A percentile compares a stretch with the other conserved stretches of the same genome.
phyloP scores from a whole-genome alignment of 108 stramenopile genomes.

The Parietichytrium sp. region DNA sequence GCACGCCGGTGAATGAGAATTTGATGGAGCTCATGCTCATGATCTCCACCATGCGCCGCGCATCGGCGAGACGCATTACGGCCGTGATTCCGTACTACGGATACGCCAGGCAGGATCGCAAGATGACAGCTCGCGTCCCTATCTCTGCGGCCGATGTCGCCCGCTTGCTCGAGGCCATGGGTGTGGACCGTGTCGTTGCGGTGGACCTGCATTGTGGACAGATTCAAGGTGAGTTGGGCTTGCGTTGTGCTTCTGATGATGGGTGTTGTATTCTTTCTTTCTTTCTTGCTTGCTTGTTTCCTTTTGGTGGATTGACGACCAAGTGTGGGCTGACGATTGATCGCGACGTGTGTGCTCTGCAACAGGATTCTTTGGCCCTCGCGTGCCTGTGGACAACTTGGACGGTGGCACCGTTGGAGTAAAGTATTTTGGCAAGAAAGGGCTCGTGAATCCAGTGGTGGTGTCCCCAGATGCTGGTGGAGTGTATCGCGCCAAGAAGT shows the following conservation, averaged over 20 bases:
- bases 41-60: slow-evolving; percentile 90
- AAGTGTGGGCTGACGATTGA: no score
- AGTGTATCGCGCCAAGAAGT: slow-evolving; percentile 98
- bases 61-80: slow-evolving; percentile 89
- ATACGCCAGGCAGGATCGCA: slow-evolving; percentile 98
- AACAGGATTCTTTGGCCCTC: slow-evolving; percentile 77
- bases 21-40: slow-evolving; percentile 93
- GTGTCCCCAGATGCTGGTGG: slow-evolving; percentile 99
- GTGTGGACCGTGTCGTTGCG: slow-evolving; percentile 96
- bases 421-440: slow-evolving; percentile 95
- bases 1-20: slow-evolving; percentile 97
- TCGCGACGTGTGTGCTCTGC: no score
- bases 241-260: no score
- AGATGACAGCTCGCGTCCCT: slow-evolving; percentile 97
- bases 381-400: slow-evolving; percentile 98
- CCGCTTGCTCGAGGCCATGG: slow-evolving; percentile 97
- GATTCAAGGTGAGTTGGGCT: slow-evolving; percentile 98
- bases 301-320: slow-evolving; percentile 63
- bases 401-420: slow-evolving; percentile 96
- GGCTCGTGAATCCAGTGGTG: slow-evolving; percentile 95
- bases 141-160: slow-evolving; percentile 99
- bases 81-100: slow-evolving; percentile 98
- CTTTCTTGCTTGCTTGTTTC: background rate
- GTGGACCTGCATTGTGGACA: slow-evolving; percentile 99
- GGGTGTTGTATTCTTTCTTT: background rate